Conservation (phyloP, 805 yeast genomes). For the Wickerhamiella siamensis region DNA sequence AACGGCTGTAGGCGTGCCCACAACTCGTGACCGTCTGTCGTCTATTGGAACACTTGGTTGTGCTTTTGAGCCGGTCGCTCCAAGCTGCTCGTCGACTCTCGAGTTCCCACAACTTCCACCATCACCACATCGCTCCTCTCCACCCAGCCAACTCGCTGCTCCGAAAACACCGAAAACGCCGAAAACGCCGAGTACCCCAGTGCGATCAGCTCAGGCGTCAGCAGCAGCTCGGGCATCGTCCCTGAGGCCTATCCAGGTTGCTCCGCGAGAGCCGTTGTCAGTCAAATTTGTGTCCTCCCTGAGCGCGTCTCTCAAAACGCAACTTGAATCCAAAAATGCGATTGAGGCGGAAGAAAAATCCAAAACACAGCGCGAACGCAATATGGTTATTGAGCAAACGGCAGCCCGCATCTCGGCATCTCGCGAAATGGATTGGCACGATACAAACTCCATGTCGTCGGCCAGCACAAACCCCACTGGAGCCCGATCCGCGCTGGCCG, state of each 20-base stretch:
- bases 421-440: not conserved
- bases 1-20: not conserved
- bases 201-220: conserved; percentile 3
- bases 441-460: not conserved
- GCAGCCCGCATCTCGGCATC: conserved; percentile 4
- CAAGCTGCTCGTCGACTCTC: too few relatives aligned
- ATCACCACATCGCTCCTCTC: too few relatives aligned
- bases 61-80: too few relatives aligned
- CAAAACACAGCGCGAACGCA: not conserved
- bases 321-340: conserved; percentile 7
- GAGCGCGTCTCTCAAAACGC: conserved; percentile 9
- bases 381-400: not conserved
- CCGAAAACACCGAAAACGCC: not conserved
- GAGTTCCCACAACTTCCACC: too few relatives aligned
- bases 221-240: conserved; percentile 15
- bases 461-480: not conserved
- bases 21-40: too few relatives aligned
- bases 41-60: too few relatives aligned
- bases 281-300: conserved; percentile 11
- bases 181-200: not conserved
- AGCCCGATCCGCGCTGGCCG: conserved; percentile 8
- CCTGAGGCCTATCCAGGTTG: conserved; percentile 8
- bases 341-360: not conserved
- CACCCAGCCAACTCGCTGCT: too few relatives aligned
- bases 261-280: conserved; percentile 14